These are phyloP conservation scores for Heterobasidion occidentale DNA, from an alignment of 1,284 basidiomycete species.

Conservation along the genomic window DNA sequence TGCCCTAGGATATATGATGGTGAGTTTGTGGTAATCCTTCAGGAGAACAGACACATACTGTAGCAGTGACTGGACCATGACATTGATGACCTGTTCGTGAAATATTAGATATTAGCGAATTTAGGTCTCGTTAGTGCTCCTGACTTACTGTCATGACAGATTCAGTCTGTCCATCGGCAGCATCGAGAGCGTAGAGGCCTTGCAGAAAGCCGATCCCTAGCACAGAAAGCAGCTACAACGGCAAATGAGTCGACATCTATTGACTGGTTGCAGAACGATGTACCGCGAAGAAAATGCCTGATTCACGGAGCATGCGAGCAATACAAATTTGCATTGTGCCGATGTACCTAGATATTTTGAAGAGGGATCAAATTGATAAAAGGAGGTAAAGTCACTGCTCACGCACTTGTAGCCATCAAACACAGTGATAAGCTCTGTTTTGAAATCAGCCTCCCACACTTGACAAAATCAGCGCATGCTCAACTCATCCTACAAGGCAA, in stretches of 20 bases:
- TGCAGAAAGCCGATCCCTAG: slow-evolving; percentile 82
- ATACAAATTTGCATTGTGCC: slow-evolving; percentile 86
- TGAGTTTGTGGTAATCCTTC: too few relatives aligned
- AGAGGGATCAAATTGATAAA: background rate
- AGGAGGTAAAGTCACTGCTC: too few relatives aligned
- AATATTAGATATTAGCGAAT: background rate
- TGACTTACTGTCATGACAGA: slow-evolving; percentile 35
- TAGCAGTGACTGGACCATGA: slow-evolving; percentile 75
- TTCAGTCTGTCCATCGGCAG: slow-evolving; percentile 76
- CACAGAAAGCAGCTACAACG: slow-evolving; percentile 61
- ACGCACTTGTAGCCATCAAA: slow-evolving; percentile 76
- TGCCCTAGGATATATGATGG: slow-evolving; percentile 34
- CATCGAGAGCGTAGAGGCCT: slow-evolving; percentile 84
- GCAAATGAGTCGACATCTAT: slow-evolving; percentile 2
- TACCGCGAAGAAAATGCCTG: slow-evolving; percentile 87
- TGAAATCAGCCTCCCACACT: slow-evolving; percentile 6
- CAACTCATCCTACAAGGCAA: slow-evolving; percentile 67
- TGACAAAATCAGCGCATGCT: slow-evolving; percentile 19
- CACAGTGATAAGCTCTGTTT: slow-evolving; percentile 65
- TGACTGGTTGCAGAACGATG: slow-evolving; percentile 7
- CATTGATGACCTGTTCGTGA: slow-evolving; percentile 51
- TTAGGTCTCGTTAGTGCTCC: background rate
- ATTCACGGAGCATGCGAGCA: slow-evolving; percentile 86
- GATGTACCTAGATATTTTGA: slow-evolving; percentile 43
- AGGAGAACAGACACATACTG: slow-evolving; percentile 40